Percentiles rank a stretch among this genome's conserved stretches.
phyloP scores from a whole-genome alignment of 202 grass and related monocot species.

The Setaria italica region DNA sequence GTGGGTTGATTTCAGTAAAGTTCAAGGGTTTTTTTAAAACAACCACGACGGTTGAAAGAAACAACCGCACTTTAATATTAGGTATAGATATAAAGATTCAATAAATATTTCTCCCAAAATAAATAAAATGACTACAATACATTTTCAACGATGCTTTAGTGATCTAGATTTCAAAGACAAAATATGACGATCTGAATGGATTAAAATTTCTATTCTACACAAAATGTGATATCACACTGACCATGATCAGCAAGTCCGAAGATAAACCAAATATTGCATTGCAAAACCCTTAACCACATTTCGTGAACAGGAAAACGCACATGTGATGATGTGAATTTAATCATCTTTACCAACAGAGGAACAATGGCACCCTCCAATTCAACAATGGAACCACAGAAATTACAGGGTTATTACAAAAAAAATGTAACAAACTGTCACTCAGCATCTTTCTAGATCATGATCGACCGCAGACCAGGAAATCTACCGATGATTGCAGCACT shows the following conservation, averaged over 20 bases:
- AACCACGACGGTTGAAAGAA: no score
- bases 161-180: background rate
- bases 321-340: background rate
- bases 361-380: background rate
- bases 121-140: background rate
- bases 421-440: background rate
- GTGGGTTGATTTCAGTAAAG: no score
- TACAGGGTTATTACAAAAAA: background rate
- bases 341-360: background rate
- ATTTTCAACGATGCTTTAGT: background rate
- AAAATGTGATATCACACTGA: background rate
- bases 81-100: background rate
- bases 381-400: background rate
- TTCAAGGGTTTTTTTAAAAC: no score
- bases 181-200: background rate
- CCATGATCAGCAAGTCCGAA: background rate
- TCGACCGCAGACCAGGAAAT: background rate
- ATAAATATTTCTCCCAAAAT: background rate
- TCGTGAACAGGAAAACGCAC: background rate
- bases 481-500: background rate
- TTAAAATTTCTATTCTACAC: background rate
- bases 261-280: background rate
- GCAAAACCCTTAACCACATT: background rate
- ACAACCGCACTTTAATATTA: no score
- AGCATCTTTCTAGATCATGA: background rate